Percentiles rank a stretch among this genome's conserved stretches.
Evolutionary conservation across 371 early-diverging fungal species (phyloP).

Genomic region (Funneliformis caledonium): DNA sequence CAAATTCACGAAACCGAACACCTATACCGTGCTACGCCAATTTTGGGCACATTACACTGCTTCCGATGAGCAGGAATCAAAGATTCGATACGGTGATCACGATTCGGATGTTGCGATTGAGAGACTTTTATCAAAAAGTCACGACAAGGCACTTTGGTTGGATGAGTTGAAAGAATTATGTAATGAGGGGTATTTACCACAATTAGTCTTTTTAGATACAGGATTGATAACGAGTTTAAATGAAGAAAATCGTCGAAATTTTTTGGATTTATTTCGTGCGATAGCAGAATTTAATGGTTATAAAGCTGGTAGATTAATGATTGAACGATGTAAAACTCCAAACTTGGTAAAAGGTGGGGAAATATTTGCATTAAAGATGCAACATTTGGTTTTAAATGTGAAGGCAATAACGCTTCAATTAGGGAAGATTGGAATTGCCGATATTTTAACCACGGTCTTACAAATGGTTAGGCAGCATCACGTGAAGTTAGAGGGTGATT

Average conservation of each 20-base stretch:
- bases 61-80: neutral
- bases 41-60: neutral
- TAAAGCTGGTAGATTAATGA: conserved; percentile 82
- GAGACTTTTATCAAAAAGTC: conserved; percentile 36
- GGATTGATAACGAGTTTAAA: conserved; percentile 86
- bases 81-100: neutral
- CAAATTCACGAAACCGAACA: conserved; percentile 55
- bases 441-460: conserved; percentile 79
- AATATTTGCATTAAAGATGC: conserved; percentile 80
- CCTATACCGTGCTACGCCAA: conserved; percentile 13
- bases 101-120: conserved; percentile 43
- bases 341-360: conserved; percentile 73
- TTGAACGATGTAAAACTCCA: conserved; percentile 83
- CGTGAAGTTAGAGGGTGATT: conserved; percentile 92
- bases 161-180: conserved; percentile 59
- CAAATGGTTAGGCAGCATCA: conserved; percentile 88
- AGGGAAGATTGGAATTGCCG: conserved; percentile 75
- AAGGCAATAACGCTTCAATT: conserved; percentile 77
- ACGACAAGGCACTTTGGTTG: conserved; percentile 55
- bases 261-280: conserved; percentile 88
- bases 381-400: conserved; percentile 70
- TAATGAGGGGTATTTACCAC: conserved; percentile 73
- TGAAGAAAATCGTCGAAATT: conserved; percentile 75
- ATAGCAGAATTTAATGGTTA: conserved; percentile 86
- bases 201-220: conserved; percentile 87